Percentiles rank a stretch among this genome's conserved stretches.
phyloP scores from a whole-genome alignment of 2,329 filamentous ascomycete genomes.

The Monosporascus sp. region DNA sequence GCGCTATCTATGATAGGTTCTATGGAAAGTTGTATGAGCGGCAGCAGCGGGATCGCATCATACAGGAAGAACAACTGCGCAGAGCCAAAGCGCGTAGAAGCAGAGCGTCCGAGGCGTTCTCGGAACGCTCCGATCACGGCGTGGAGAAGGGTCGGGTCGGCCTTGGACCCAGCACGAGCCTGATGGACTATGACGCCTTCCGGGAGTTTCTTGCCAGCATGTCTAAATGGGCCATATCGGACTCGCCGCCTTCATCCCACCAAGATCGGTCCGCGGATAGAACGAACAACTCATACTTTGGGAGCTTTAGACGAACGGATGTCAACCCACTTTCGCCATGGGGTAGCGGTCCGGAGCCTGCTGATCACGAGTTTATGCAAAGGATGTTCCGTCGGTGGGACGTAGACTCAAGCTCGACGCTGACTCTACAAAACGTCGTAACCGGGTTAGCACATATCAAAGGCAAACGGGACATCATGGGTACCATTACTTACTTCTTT shows the following conservation, averaged over 20 bases:
- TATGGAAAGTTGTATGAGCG: conserved; percentile 89
- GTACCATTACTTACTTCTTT: conserved; percentile 95
- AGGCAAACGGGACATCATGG: conserved; percentile 93
- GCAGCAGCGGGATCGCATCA: conserved; percentile 72
- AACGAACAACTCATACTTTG: conserved; percentile 55
- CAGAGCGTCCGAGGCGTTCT: conserved; percentile 37
- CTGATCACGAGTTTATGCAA: conserved; percentile 91
- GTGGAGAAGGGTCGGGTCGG: conserved; percentile 83
- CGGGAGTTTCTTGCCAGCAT: conserved; percentile 87
- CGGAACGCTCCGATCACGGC: conserved; percentile 39
- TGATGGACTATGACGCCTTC: conserved; percentile 98
- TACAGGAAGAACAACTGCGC: conserved; percentile 69
- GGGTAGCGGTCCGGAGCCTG: conserved; percentile 59
- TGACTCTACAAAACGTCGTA: conserved; percentile 89
- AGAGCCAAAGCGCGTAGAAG: conserved; percentile 56
- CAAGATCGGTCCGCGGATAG: conserved; percentile 42
- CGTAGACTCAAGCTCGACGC: conserved; percentile 64
- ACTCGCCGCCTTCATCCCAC: conserved; percentile 62
- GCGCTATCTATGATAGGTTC: conserved; percentile 88
- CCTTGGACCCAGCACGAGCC: conserved; percentile 78
- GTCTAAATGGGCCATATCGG: conserved; percentile 87
- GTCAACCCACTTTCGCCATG: conserved; percentile 41
- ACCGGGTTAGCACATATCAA: conserved; percentile 87
- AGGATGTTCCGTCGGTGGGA: conserved; percentile 88
- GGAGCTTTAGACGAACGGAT: conserved; percentile 45